Evolutionary conservation across 306 rosid species (phyloP), one percentile per base, ranked within the genome.

Genomic region (Quercus engelmannii): DNA sequence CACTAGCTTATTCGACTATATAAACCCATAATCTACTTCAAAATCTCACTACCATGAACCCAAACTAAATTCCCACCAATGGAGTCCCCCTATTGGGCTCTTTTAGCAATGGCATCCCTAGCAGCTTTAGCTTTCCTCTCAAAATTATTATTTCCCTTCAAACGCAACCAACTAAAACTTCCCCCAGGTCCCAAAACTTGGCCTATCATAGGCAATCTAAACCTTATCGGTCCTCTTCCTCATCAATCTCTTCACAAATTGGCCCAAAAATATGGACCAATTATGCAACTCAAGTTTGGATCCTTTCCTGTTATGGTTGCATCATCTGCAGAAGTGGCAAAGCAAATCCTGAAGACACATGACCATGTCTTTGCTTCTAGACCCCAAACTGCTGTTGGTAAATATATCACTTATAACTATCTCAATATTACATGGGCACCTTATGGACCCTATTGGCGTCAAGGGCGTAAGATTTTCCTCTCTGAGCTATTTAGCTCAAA

Each of bases 141-240:
- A 69, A 74, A 79, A 19, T 1, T 15, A 7, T 1, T n/a, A 7
- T 30, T 74, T 28, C 12, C 69, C 15, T 73, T 25, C 41, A 35
- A 19, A 76, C 52, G 6, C 46, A 5, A 35, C 41, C 41, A 35
- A 35, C 41, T 6, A 35, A 78, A 76, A 1, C 68, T 33, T 28
- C 81, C 86, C 25, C 88, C 88, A 6, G 90, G 86, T 74, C 90
- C 90, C 17, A 87, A 87, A 74, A 79, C 88, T 41, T 84, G 85
- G 88, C 88, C 88, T 0, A 57, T 87, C 54, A 79, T 82, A 7
- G 90, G 90, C 41, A 35, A 35, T 6, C 41, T 35, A 35, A 35
- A 35, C 9, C 41, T 6, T 6, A 6, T 5, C 8, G 41, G 41
- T 1, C 2, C 41, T 6, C 41, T 6, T 35, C 41, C 41, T 1